Conservation (phyloP, 768 basidiomycete genomes). For the Dacryopinax primogenitus region DNA sequence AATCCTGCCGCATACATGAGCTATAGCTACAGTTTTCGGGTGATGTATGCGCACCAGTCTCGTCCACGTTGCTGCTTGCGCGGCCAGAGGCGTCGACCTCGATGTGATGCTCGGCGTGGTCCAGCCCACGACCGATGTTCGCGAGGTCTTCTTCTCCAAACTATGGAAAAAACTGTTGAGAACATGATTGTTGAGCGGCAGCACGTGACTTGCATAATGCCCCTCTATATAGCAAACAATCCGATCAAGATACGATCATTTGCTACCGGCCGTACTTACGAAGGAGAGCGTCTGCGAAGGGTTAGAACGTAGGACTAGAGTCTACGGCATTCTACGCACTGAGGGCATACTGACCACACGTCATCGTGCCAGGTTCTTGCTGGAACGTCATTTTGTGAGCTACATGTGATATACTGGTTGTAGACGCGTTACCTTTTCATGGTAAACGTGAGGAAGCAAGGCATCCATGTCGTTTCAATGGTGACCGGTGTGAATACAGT, state of each 20-base stretch:
- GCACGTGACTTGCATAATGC: not conserved
- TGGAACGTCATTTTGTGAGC: constrained; percentile 7
- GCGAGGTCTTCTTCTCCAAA: constrained; percentile 71
- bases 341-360: constrained; percentile 78
- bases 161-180: constrained; percentile 30
- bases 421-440: constrained; percentile 35
- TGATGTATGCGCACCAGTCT: constrained; percentile 47
- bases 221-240: not conserved
- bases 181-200: not conserved
- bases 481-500: not conserved
- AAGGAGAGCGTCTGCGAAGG: constrained; percentile 22
- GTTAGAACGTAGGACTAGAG: not conserved
- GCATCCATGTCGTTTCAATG: constrained; percentile 37
- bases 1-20: constrained; percentile 41
- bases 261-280: constrained; percentile 28
- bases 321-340: constrained; percentile 28
- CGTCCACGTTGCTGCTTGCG: constrained; percentile 66
- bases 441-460: constrained; percentile 51
- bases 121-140: constrained; percentile 54
- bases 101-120: constrained; percentile 50
- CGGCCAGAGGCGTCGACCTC: constrained; percentile 36
- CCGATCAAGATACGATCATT: not conserved
- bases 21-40: not conserved
- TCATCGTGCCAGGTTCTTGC: constrained; percentile 65
- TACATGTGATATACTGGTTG: not conserved